phyloP scores from a whole-genome alignment of 768 basidiomycete genomes.

The Favolaschia claudopus region DNA sequence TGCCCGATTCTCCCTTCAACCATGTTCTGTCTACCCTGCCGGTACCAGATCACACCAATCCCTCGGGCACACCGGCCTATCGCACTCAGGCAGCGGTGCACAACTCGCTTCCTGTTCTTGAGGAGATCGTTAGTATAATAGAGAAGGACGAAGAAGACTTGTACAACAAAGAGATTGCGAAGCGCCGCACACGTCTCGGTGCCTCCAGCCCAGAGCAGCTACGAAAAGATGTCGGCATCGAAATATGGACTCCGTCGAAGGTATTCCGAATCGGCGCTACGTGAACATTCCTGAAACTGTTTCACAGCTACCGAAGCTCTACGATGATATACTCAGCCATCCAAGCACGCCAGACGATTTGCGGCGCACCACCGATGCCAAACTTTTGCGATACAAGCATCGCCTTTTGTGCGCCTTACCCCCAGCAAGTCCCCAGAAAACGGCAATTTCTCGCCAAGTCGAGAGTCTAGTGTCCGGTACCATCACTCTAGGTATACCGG shows the following conservation, averaged over 20 bases:
- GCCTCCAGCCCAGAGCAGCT: slow-evolving; percentile 66
- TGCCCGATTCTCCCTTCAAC: slow-evolving; percentile 77
- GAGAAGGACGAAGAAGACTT: slow-evolving; percentile 69
- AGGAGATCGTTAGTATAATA: slow-evolving; percentile 71
- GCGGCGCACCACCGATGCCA: slow-evolving; percentile 80
- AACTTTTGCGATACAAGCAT: slow-evolving; percentile 71
- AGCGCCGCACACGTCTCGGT: slow-evolving; percentile 78
- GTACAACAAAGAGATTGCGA: slow-evolving; percentile 75
- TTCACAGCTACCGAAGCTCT: slow-evolving; percentile 72
- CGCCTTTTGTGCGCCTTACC: slow-evolving; percentile 70
- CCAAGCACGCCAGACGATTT: slow-evolving; percentile 79
- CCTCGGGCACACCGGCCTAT: slow-evolving; percentile 65
- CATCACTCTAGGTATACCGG: slow-evolving; percentile 75
- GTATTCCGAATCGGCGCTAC: slow-evolving; percentile 42
- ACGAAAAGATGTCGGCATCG: slow-evolving; percentile 68
- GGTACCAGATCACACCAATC: slow-evolving; percentile 78
- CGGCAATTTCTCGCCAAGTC: slow-evolving; percentile 62
- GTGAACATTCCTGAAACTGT: slow-evolving; percentile 5
- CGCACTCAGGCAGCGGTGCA: slow-evolving; percentile 68
- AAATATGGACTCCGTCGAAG: slow-evolving; percentile 68
- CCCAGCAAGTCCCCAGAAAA: slow-evolving; percentile 48
- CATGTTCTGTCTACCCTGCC: slow-evolving; percentile 71
- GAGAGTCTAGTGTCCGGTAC: slow-evolving; percentile 78
- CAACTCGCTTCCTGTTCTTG: slow-evolving; percentile 72
- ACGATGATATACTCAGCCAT: slow-evolving; percentile 83